Evolutionary conservation across 768 basidiomycete genomes (phyloP).

Genomic region (Termitomyces sp.): DNA sequence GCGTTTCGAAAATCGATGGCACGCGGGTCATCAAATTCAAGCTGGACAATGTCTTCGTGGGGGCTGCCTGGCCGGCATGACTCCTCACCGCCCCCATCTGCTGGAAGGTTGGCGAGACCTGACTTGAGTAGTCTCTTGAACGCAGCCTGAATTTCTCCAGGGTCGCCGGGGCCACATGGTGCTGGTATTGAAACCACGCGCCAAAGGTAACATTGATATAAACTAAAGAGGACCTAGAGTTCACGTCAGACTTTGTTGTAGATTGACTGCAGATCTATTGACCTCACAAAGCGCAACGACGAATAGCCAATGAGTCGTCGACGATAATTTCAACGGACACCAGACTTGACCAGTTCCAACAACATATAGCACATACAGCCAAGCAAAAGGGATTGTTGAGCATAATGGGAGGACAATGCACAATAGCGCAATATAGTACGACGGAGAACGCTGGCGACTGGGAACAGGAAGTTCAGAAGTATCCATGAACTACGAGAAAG

Average conservation of each 20-base stretch:
- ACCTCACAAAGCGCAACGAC: conserved; percentile 58
- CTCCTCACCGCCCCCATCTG: conserved; percentile 52
- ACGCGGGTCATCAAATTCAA: conserved; percentile 62
- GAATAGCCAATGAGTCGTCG: conserved; percentile 35
- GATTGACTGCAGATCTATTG: conserved; percentile 3
- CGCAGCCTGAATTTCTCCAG: conserved; percentile 51
- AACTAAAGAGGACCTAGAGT: conserved; percentile 59
- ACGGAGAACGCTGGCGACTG: conserved; percentile 33
- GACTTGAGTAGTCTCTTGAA: conserved; percentile 60
- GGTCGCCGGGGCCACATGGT: conserved; percentile 38
- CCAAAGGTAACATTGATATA: conserved; percentile 54
- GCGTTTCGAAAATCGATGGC: conserved; percentile 69
- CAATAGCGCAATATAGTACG: conserved; percentile 58
- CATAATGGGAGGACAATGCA: conserved; percentile 58
- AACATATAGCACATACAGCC: conserved; percentile 54
- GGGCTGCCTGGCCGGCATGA: conserved; percentile 56
- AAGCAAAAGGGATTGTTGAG: conserved; percentile 57
- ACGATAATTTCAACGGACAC: conserved; percentile 27
- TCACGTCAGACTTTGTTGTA: background rate
- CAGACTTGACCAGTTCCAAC: conserved; percentile 38
- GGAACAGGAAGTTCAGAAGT: conserved; percentile 33
- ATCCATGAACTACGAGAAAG: conserved; percentile 18
- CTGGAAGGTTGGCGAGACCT: conserved; percentile 54
- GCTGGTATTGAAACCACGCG: conserved; percentile 42
- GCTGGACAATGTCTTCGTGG: conserved; percentile 48